Evolutionary conservation across 2,329 filamentous ascomycete genomes (phyloP).

Genomic region (Nectriaceae sp.): DNA sequence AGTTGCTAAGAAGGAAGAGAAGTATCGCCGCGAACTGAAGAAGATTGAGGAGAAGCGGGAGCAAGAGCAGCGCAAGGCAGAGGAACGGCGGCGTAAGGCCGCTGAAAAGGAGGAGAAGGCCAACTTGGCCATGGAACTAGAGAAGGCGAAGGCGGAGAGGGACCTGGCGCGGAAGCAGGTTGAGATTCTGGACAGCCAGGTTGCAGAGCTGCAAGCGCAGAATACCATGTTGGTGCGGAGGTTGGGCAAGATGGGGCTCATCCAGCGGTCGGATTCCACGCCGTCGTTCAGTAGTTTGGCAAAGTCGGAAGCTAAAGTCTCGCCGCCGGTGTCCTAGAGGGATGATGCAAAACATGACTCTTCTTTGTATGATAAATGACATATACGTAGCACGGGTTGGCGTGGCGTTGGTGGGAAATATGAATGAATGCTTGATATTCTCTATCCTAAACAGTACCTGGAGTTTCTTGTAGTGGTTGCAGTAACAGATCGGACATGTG

Average conservation of each 20-base stretch:
- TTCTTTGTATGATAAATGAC: conserved; percentile 7
- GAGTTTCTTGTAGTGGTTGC: conserved; percentile 7
- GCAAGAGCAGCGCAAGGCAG: conserved; percentile 62
- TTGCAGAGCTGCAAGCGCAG: conserved; percentile 60
- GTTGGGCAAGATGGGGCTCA: conserved; percentile 48
- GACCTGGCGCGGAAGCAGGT: conserved; percentile 55
- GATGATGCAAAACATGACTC: not conserved
- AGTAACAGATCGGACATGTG: conserved; percentile 34
- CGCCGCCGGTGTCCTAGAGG: conserved; percentile 4
- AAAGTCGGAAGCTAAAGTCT: conserved; percentile 5
- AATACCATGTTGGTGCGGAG: conserved; percentile 60
- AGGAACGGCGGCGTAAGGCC: conserved; percentile 51
- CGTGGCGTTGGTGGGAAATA: conserved; percentile 22
- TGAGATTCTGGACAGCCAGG: conserved; percentile 54
- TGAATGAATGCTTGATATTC: conserved; percentile 11
- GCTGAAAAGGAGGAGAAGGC: conserved; percentile 55
- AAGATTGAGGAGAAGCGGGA: conserved; percentile 66
- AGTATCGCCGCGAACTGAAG: conserved; percentile 63
- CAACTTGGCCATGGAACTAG: conserved; percentile 53
- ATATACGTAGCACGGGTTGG: conserved; percentile 11
- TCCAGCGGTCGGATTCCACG: conserved; percentile 44
- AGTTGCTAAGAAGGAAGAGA: conserved; percentile 66
- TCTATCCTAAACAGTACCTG: conserved; percentile 1
- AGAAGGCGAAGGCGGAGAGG: conserved; percentile 50
- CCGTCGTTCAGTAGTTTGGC: conserved; percentile 22